Evolutionary conservation across 2,329 filamentous ascomycete genomes (phyloP), one percentile per base, ranked within the genome.

Genomic region (Alternaria incomplexa): DNA sequence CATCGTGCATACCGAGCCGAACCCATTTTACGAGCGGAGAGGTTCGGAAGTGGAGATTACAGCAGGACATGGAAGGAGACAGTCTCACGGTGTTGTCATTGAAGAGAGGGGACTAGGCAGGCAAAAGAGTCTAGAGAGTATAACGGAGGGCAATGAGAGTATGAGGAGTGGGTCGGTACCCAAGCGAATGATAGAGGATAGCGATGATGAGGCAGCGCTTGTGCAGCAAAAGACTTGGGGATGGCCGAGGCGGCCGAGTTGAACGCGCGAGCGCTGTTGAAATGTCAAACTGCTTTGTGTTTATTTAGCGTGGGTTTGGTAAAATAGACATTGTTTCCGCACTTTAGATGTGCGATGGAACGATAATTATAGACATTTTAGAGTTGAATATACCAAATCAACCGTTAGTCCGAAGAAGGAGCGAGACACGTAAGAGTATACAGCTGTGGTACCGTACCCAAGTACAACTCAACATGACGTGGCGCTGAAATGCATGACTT

Each of bases 151-250:
- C 4, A 65, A 66, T 43, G 70, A 73, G 56, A 73, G 68, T 15
- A n/a, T 71, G 45, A 72, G 66, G 59, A 71, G 70, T 28, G 60
- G 56, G 5, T 64, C 66, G 12, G 56, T 52, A 26, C 65, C 52
- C 5, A 70, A 73, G 55, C 58, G 61, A 53, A 20, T 52, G 7
- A 13, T 30, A 2, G 58, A 61, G 7, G 70, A 74, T 36, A 74
- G 72, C 13, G 72, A 74, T 48, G 72, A 74, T 30, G 72, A 74
- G 57, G 64, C 64, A 12, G 70, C 69, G 20, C 62, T 74, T 22
- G 70, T 74, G 11, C 58, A 55, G 28, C 64, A 62, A 36, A 64
- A 62, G 22, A 15, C 20, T 4, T 54, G 56, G 57, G 45, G 53
- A 43, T 62, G 57, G 63, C 60, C 60, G 47, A 54, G 64, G 48